A percentile compares a stretch with the other conserved stretches of the same genome.
These are phyloP conservation scores for Penicillium sp. DNA, from an alignment of 2,329 filamentous ascomycete genomes.

Conservation along the genomic window DNA sequence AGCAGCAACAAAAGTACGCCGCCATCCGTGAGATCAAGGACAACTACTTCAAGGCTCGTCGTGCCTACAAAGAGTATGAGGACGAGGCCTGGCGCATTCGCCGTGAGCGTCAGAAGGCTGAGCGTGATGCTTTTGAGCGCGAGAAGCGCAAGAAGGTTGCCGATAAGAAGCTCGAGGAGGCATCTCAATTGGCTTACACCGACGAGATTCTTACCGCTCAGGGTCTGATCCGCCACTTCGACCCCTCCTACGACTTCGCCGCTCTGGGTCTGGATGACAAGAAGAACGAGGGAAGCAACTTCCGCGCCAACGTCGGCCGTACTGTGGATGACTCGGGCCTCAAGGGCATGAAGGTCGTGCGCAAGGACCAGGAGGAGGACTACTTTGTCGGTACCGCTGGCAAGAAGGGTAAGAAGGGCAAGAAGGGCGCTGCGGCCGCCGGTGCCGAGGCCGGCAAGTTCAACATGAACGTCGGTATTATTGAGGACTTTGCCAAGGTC, in stretches of 20 bases:
- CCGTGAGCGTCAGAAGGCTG: conserved; percentile 71
- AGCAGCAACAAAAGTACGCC: conserved; percentile 80
- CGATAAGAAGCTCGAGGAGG: conserved; percentile 50
- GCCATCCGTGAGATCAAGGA: conserved; percentile 85
- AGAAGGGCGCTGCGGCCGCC: conserved; percentile 50
- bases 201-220: conserved; percentile 89
- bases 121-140: conserved; percentile 56
- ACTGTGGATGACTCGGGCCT: conserved; percentile 78
- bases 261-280: conserved; percentile 48
- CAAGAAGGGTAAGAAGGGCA: conserved; percentile 87
- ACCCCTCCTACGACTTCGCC: conserved; percentile 69
- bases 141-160: conserved; percentile 49
- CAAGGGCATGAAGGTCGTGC: conserved; percentile 76
- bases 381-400: conserved; percentile 68
- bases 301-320: conserved; percentile 71
- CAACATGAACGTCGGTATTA: conserved; percentile 83
- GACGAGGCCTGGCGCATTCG: conserved; percentile 70
- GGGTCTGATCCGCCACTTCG: conserved; percentile 83
- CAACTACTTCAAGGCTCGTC: conserved; percentile 72
- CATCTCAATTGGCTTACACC: conserved; percentile 70
- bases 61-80: conserved; percentile 78
- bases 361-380: conserved; percentile 83
- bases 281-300: conserved; percentile 55
- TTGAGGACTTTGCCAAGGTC: conserved; percentile 81
- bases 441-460: conserved; percentile 56